Base-by-base conservation (phyloP, 1,139 yeast species). In the Keqinozyma sinolaborantium region DNA sequence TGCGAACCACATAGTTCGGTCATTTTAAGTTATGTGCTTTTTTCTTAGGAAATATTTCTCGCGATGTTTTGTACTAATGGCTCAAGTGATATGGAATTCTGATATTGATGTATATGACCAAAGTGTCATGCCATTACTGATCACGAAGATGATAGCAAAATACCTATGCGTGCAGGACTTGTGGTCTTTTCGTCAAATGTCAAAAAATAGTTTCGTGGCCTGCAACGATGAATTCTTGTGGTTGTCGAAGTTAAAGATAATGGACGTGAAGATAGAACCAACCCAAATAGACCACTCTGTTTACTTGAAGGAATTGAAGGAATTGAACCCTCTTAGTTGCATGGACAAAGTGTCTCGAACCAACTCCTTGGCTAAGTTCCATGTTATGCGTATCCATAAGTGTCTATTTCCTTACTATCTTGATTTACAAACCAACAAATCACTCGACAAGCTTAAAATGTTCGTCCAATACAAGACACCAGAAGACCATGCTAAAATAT, bases 381-480 rank as follows among this genome's bases (percentile, higher is more conserved):
- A 67, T 33, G 66, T 77, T 31, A 53, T 70, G 14, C 50, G 53
- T 32, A 63, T 78, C 4, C 65, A 71, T 44, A 53, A 53, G 25
- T 52, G 66, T 15, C 48, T 79, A 33, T 54, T 54, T 13, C 73
- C 70, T 2, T 68, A 73, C 35, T 69, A 77, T 38, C 46, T 50
- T 14, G 81, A 77, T 40, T 47, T 79, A 30, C 51, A 65, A 20
- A 47, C 65, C n/a, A 70, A 70, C 33, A 64, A 67, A 39, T 62
- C 75, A 14, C 65, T 65, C 31, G 71, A 75, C 34, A 66, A 64
- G 32, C 57, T 77, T 11, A 54, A 57, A 15, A 61, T 76, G 14
- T 73, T 79, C 47, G 69, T 65, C 34, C 63, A 63, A 24, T 73
- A 55, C 41, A 65, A 60, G 24, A 60, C 68, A 3, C 81, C 82